phyloP scores from a whole-genome alignment of 306 rosid species.

The Lotus japonicus region DNA sequence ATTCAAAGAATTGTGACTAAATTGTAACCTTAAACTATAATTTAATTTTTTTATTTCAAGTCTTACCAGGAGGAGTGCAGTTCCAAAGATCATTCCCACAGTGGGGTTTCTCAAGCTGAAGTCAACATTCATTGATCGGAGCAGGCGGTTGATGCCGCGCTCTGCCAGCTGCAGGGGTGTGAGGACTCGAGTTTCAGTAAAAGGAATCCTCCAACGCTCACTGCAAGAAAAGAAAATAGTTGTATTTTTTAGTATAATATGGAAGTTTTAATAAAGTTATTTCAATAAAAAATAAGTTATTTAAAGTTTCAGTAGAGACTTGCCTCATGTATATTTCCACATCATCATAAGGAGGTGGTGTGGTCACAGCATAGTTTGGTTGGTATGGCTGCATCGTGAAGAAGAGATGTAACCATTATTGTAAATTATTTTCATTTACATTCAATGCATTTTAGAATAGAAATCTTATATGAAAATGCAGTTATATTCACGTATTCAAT shows the following conservation, averaged over 20 bases:
- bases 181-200: not conserved
- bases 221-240: not conserved
- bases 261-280: too few relatives aligned
- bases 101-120: not conserved
- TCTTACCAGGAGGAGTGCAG: constrained; percentile 17
- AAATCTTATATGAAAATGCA: not conserved
- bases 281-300: not conserved
- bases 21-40: too few relatives aligned
- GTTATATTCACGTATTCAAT: too few relatives aligned
- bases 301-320: not conserved
- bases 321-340: not conserved
- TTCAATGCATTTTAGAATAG: not conserved
- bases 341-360: not conserved
- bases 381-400: not conserved
- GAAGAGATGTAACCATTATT: not conserved
- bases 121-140: not conserved
- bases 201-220: not conserved
- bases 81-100: not conserved
- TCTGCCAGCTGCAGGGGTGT: not conserved
- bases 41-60: too few relatives aligned
- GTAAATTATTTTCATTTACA: too few relatives aligned
- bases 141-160: not conserved
- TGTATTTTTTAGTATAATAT: not conserved
- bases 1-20: too few relatives aligned
- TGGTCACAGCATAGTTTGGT: constrained; percentile 7